A percentile compares a stretch with the other conserved stretches of the same genome.
These are phyloP conservation scores for Tuber umbilicatum DNA, from an alignment of 495 filamentous ascomycete genomes.

Conservation along the genomic window DNA sequence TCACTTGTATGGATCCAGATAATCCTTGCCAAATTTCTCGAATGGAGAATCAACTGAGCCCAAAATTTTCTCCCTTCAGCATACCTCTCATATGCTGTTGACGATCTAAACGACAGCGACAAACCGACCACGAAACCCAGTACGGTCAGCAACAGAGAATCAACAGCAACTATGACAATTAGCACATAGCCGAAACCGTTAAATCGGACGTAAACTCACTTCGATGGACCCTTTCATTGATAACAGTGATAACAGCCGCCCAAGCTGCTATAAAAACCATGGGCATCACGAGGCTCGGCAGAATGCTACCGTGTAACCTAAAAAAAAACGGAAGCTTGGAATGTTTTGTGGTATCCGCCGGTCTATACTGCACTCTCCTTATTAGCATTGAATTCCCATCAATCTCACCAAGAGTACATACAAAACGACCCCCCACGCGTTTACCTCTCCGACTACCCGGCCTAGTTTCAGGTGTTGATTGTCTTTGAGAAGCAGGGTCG, in stretches of 20 bases:
- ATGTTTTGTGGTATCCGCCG: constrained; percentile 64
- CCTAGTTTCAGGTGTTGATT: fast-evolving
- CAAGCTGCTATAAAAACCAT: constrained; percentile 60
- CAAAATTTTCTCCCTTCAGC: constrained; percentile 51
- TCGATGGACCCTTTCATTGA: constrained; percentile 51
- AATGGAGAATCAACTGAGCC: constrained; percentile 63
- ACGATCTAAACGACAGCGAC: constrained; percentile 72
- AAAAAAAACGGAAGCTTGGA: constrained; percentile 77
- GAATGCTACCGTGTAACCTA: constrained; percentile 72
- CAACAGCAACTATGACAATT: constrained; percentile 50
- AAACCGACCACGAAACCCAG: constrained; percentile 86
- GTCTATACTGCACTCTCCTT: constrained; percentile 44
- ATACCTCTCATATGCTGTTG: constrained; percentile 76
- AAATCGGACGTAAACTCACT: constrained; percentile 44
- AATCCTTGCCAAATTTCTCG: constrained; percentile 65
- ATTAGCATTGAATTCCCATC: constrained; percentile 3
- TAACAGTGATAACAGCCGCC: constrained; percentile 61
- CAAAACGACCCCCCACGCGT: constrained; percentile 51
- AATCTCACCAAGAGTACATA: constrained; percentile 38
- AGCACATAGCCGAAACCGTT: not conserved
- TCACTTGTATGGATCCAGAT: constrained; percentile 73
- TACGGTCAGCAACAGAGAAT: constrained; percentile 68
- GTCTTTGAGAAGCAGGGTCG: not conserved
- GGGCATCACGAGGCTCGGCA: constrained; percentile 73
- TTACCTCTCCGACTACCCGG: not conserved